Evolutionary conservation across 2,329 filamentous ascomycete species (phyloP).

Genomic region (Xylaria polymorpha): DNA sequence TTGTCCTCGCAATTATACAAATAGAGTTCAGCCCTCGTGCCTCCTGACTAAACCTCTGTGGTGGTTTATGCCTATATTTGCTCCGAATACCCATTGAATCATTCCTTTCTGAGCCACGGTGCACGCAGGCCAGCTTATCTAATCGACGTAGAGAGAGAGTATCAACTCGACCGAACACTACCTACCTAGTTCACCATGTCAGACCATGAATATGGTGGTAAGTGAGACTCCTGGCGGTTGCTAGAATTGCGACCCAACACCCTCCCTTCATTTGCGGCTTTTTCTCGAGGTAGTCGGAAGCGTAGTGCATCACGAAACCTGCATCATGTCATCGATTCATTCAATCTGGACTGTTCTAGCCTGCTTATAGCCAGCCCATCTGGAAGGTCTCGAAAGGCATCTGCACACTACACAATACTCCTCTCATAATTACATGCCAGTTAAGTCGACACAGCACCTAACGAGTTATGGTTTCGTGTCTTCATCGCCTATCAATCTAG

Average conservation of each 20-base stretch:
- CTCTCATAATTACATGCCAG: not conserved
- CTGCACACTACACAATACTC: not conserved
- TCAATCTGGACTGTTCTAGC: not conserved
- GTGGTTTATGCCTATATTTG: not conserved
- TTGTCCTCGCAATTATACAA: conserved; percentile 20
- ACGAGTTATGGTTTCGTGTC: not conserved
- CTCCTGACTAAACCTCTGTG: not conserved
- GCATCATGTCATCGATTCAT: not conserved
- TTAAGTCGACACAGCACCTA: not conserved
- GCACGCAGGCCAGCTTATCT: not conserved
- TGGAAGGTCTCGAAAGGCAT: not conserved
- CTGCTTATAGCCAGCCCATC: not conserved
- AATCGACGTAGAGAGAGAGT: not conserved
- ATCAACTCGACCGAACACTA: conserved; percentile 11
- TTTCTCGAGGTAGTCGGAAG: not conserved
- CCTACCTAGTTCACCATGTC: conserved; percentile 61
- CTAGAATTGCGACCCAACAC: not conserved
- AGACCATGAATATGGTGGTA: conserved; percentile 74
- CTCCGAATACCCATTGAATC: not conserved
- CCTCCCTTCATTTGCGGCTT: not conserved
- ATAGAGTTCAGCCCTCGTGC: not conserved
- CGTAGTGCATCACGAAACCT: not conserved
- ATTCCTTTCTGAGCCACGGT: not conserved
- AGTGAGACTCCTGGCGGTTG: conserved; percentile 48
- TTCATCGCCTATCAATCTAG: not conserved